A percentile compares a stretch with the other conserved stretches of the same genome.
Conservation (phyloP, 805 yeast genomes). For the Zygoascus flipseniorum region DNA sequence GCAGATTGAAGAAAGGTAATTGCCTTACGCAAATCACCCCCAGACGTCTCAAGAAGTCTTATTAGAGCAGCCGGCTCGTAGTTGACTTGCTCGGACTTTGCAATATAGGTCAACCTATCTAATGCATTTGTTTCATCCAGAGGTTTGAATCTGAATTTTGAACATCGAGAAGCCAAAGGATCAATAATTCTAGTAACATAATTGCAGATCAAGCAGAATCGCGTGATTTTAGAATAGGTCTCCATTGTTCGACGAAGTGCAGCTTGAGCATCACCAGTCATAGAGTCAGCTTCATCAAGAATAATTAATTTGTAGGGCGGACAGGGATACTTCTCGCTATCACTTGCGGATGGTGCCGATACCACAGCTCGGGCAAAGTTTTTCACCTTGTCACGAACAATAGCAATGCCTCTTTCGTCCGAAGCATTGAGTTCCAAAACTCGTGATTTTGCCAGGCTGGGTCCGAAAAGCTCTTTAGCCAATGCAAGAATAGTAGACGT, state of each 20-base stretch:
- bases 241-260: conserved; percentile 85
- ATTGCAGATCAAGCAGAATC: conserved; percentile 92
- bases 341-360: conserved; percentile 68
- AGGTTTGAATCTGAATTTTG: conserved; percentile 84
- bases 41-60: conserved; percentile 61
- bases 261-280: conserved; percentile 91
- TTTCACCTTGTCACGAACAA: conserved; percentile 95
- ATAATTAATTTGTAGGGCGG: conserved; percentile 94
- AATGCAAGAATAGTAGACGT: conserved; percentile 83
- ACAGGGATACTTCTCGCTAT: conserved; percentile 72
- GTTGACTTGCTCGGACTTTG: conserved; percentile 39
- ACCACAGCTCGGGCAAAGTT: conserved; percentile 84
- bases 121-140: conserved; percentile 67
- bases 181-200: conserved; percentile 95
- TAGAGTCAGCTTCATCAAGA: conserved; percentile 83
- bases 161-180: conserved; percentile 93
- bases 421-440: conserved; percentile 92
- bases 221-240: conserved; percentile 76
- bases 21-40: conserved; percentile 90
- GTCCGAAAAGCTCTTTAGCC: conserved; percentile 86
- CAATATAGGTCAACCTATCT: conserved; percentile 54
- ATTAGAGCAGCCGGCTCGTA: conserved; percentile 45
- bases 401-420: conserved; percentile 96
- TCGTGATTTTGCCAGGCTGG: conserved; percentile 73
- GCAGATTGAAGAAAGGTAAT: conserved; percentile 86